Evolutionary conservation across 2,329 filamentous ascomycete genomes (phyloP), one percentile per base, ranked within the genome.

Genomic region (Aspergillus vadensis): DNA sequence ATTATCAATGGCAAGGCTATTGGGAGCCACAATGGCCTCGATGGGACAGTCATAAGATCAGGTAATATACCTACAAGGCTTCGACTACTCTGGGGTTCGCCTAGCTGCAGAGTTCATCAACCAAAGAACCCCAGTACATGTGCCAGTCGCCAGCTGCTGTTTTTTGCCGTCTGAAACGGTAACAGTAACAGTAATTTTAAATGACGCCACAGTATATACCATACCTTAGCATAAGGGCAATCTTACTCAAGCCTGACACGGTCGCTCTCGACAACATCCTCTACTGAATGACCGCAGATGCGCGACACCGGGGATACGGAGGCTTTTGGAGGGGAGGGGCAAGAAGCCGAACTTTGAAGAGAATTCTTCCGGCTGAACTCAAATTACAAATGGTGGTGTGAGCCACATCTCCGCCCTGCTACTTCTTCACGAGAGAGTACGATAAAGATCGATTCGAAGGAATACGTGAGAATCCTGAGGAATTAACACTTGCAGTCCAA

Each of bases 281-380:
- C 25, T 50, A 15, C 15, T 15, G 12, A 27, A 30, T 19, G 23
- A 17, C 25, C 25, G 12, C 47, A 50, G 25, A 50, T 30, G 47
- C 25, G 47, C 47, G 47, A 50, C 27, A 32, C 19, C 47, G 47
- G 47, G 25, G 47, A 50, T 21, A 27, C 47, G 47, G 47, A 50
- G 15, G n/a, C 32, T 32, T 30, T 30, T 50, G 47, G 27, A 50
- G 47, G 47, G 47, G 27, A 50, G 47, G 47, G 25, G 27, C 30
- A 50, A 32, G 47, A 27, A 50, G 47, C 15, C 47, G 27, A 50
- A 50, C 47, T 30, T 32, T 17, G 14, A 50, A 32, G 27, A 50
- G 25, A n/a, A 50, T 50, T 50, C 47, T 32, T 27, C 47, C 47
- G 47, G 47, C 47, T n/a, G 47, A 50, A 50, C 47, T 50, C 25